Conservation (phyloP, 257 asterid genomes). For the Nicotiana tabacum region DNA sequence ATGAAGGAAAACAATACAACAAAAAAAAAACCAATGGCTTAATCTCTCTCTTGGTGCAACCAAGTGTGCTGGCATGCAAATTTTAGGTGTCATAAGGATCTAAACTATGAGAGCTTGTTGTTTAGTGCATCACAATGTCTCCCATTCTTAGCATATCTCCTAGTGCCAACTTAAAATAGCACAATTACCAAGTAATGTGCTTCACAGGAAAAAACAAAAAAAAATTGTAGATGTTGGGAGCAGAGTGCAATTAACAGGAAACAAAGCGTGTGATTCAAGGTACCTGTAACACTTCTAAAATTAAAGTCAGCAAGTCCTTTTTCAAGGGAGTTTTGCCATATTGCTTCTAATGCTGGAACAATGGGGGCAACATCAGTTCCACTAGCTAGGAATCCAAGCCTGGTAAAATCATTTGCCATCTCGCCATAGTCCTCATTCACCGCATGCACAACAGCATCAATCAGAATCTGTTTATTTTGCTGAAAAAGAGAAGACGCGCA, state of each 20-base stretch:
- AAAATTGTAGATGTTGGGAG: slow-evolving; percentile 2
- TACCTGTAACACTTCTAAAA: slow-evolving; percentile 97
- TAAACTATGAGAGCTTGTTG: neutral
- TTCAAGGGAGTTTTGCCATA: slow-evolving; percentile 96
- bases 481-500: slow-evolving; percentile 28
- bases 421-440: slow-evolving; percentile 97
- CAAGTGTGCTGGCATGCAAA: neutral
- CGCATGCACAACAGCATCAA: slow-evolving; percentile 99
- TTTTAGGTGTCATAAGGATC: neutral
- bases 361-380: slow-evolving; percentile 98
- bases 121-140: neutral
- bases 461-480: slow-evolving; percentile 96
- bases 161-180: neutral
- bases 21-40: neutral
- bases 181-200: neutral
- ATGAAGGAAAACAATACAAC: neutral
- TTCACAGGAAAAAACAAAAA: neutral
- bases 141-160: neutral
- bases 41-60: neutral
- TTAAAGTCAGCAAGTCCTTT: slow-evolving; percentile 95
- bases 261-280: neutral
- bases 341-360: slow-evolving; percentile 93
- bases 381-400: slow-evolving; percentile 95
- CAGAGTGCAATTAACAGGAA: slow-evolving; percentile 9
- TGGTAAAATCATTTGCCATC: slow-evolving; percentile 99